These are phyloP conservation scores for Vigna reflexopilosa DNA, from an alignment of 306 rosid species.

Conservation along the genomic window DNA sequence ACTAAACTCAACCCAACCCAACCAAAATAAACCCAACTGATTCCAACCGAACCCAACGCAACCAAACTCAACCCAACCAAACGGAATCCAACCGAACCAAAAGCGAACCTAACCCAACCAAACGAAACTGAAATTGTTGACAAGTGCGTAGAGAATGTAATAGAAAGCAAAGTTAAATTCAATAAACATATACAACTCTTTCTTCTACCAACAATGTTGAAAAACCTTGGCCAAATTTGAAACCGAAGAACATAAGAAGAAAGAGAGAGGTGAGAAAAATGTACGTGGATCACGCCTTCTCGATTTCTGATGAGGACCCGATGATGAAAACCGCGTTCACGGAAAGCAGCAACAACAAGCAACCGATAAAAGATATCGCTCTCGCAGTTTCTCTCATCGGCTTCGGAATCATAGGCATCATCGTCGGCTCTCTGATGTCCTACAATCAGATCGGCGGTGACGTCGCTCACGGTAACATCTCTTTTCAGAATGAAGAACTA, in stretches of 20 bases:
- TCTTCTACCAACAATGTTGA: not conserved
- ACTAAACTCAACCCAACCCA: too few relatives aligned
- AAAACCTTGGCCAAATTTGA: slow-evolving; percentile 37
- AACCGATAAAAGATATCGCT: slow-evolving; percentile 93
- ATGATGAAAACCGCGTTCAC: slow-evolving; percentile 82
- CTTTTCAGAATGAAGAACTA: not conserved
- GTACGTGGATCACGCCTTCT: slow-evolving; percentile 94
- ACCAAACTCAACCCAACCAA: too few relatives aligned
- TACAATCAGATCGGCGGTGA: slow-evolving; percentile 88
- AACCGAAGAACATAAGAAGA: not conserved
- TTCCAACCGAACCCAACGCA: too few relatives aligned
- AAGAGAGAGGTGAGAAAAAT: slow-evolving; percentile 52
- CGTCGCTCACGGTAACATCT: slow-evolving; percentile 78
- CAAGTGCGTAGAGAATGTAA: not conserved
- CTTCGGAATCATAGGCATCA: slow-evolving; percentile 78
- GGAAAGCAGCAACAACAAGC: slow-evolving; percentile 70
- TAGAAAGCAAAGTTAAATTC: not conserved
- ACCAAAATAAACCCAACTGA: too few relatives aligned
- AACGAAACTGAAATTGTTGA: not conserved
- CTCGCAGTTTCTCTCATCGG: slow-evolving; percentile 89
- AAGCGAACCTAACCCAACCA: too few relatives aligned
- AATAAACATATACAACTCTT: not conserved
- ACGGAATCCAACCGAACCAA: too few relatives aligned
- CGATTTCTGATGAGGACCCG: slow-evolving; percentile 91
- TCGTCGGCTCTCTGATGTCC: slow-evolving; percentile 82